phyloP scores from a whole-genome alignment of 2,329 filamentous ascomycete species.

The Claviceps monticola region DNA sequence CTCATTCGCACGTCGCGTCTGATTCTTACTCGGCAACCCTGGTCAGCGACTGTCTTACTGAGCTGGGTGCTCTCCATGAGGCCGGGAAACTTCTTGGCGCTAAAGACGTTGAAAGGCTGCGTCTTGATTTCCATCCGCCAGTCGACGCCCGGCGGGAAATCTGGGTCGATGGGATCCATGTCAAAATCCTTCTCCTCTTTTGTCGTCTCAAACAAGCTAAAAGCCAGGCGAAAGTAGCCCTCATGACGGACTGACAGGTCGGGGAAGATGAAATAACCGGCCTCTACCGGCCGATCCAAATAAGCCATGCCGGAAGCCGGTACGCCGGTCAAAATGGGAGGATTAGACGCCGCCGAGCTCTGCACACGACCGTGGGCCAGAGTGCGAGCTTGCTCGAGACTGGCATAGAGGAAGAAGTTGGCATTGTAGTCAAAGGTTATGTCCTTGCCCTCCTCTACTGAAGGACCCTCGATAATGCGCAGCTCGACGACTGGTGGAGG shows the following conservation, averaged over 20 bases:
- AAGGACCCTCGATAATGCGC: conserved; percentile 62
- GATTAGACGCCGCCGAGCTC: conserved; percentile 50
- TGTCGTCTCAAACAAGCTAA: conserved; percentile 86
- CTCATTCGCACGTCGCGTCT: conserved; percentile 88
- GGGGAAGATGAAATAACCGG: conserved; percentile 94
- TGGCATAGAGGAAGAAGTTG: conserved; percentile 95
- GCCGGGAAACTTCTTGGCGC: conserved; percentile 96
- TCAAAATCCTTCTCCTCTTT: conserved; percentile 75
- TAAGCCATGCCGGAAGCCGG: conserved; percentile 94
- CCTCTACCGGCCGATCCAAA: conserved; percentile 66
- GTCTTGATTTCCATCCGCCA: conserved; percentile 88
- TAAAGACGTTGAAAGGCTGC: conserved; percentile 73
- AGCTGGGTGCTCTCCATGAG: conserved; percentile 77
- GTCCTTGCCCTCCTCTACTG: conserved; percentile 47
- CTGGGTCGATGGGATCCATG: conserved; percentile 29
- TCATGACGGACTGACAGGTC: conserved; percentile 93
- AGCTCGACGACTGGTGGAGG: conserved; percentile 90
- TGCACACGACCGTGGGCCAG: conserved; percentile 70
- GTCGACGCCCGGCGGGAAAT: conserved; percentile 47
- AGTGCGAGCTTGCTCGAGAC: conserved; percentile 70
- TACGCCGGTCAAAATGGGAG: conserved; percentile 82
- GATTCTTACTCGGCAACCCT: conserved; percentile 92
- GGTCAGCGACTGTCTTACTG: conserved; percentile 85
- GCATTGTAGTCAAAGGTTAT: conserved; percentile 88
- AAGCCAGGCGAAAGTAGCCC: conserved; percentile 79